phyloP scores from a whole-genome alignment of 1,284 basidiomycete genomes.

The Ganoderma boninense region DNA sequence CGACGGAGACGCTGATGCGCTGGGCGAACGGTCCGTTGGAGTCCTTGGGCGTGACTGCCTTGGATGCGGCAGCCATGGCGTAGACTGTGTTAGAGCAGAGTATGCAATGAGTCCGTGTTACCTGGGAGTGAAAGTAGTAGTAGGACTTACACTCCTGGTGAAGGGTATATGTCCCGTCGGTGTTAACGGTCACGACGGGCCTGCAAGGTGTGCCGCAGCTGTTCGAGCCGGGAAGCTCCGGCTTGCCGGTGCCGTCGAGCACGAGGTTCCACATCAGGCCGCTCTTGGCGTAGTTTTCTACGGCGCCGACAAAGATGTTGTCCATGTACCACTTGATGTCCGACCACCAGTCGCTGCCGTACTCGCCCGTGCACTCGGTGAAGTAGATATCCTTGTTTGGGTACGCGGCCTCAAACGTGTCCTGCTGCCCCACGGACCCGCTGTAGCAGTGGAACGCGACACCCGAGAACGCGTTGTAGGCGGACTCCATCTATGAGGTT shows the following conservation, averaged over 20 bases:
- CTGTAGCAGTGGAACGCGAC: constrained; percentile 59
- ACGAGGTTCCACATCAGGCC: constrained; percentile 82
- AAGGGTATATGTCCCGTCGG: constrained; percentile 63
- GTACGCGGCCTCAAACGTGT: constrained; percentile 51
- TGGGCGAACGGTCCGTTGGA: constrained; percentile 70
- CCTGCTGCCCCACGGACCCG: constrained; percentile 49
- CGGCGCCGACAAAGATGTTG: constrained; percentile 61
- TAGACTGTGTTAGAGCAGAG: constrained; percentile 56
- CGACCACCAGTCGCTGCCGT: constrained; percentile 76
- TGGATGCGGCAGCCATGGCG: constrained; percentile 76
- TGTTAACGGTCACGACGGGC: constrained; percentile 70
- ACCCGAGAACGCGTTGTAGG: constrained; percentile 51
- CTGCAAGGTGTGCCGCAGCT: constrained; percentile 74
- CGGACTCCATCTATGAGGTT: constrained; percentile 52
- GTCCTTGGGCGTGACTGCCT: constrained; percentile 74
- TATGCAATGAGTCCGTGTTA: not conserved
- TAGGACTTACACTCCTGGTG: constrained; percentile 74
- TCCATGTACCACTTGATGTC: constrained; percentile 86
- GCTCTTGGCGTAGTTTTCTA: constrained; percentile 54
- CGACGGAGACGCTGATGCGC: constrained; percentile 69
- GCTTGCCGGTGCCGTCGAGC: constrained; percentile 66
- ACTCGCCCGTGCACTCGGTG: constrained; percentile 56
- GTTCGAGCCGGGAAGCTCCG: constrained; percentile 67
- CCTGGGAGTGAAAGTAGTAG: not conserved
- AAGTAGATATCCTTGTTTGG: constrained; percentile 58